A percentile compares a stretch with the other conserved stretches of the same genome.
Conservation (phyloP, 768 basidiomycete genomes). For the Phaeotremella fagi region DNA sequence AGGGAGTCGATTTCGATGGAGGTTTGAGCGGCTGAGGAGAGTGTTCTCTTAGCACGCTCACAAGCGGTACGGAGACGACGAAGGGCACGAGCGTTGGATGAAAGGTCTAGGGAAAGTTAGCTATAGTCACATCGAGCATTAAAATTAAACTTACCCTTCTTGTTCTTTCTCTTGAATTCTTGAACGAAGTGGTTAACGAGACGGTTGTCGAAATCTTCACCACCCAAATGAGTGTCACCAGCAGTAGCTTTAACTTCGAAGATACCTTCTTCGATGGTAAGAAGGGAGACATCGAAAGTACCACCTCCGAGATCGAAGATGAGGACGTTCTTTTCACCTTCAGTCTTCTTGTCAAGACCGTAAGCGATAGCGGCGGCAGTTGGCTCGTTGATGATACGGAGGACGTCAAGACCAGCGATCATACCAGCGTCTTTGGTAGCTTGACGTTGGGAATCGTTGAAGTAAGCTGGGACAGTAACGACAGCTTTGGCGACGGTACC, state of each 20-base stretch:
- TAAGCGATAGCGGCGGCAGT: conserved; percentile 97
- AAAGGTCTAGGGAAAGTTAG: conserved; percentile 63
- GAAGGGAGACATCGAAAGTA: conserved; percentile 96
- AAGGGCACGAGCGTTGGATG: conserved; percentile 92
- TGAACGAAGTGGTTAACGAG: conserved; percentile 86
- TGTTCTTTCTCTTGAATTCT: conserved; percentile 86
- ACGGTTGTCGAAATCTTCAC: conserved; percentile 93
- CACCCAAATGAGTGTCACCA: conserved; percentile 90
- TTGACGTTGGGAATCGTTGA: conserved; percentile 98
- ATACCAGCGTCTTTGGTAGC: conserved; percentile 97
- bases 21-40: conserved; percentile 93
- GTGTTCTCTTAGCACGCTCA: conserved; percentile 98
- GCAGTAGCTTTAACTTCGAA: conserved; percentile 88
- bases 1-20: conserved; percentile 98
- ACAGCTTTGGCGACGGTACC: conserved; percentile 95
- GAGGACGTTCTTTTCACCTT: conserved; percentile 88
- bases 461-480: conserved; percentile 97
- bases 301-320: conserved; percentile 98
- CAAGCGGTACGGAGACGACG: conserved; percentile 94
- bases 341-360: conserved; percentile 87
- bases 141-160: conserved; percentile 50
- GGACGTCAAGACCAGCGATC: conserved; percentile 88
- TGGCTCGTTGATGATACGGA: conserved; percentile 97
- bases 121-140: background rate
- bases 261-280: conserved; percentile 86